A percentile compares a stretch with the other conserved stretches of the same genome.
Conservation (phyloP, 2,329 filamentous ascomycete species). For the Xylariaceae sp. region DNA sequence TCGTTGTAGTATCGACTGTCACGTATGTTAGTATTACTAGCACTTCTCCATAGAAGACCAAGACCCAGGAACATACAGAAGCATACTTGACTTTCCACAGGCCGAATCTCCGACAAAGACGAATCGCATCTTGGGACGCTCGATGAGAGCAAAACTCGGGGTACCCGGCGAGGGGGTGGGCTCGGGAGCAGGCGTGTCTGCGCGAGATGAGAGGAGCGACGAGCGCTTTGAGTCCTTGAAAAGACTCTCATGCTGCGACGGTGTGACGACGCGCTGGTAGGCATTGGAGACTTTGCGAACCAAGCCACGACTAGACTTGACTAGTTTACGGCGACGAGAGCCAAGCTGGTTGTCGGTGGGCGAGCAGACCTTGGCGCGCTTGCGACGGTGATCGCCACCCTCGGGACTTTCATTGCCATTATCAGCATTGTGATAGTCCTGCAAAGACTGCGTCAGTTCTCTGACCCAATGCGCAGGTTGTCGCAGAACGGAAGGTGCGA, state of each 20-base stretch:
- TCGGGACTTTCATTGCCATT: conserved; percentile 7
- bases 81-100: conserved; percentile 31
- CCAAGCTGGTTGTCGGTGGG: conserved; percentile 1
- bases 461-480: no score
- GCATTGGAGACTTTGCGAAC: conserved; percentile 22
- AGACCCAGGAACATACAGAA: conserved; percentile 23
- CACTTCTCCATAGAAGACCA: neutral
- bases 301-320: conserved; percentile 14
- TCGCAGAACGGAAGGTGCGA: neutral
- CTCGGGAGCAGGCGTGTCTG: conserved; percentile 6
- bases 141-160: conserved; percentile 10
- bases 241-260: neutral
- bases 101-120: conserved; percentile 30
- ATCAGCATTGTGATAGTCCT: conserved; percentile 13
- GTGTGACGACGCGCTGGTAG: conserved; percentile 17
- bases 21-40: conserved; percentile 1
- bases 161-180: conserved; percentile 17
- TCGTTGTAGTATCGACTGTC: conserved; percentile 29
- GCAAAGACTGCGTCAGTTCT: neutral
- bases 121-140: conserved; percentile 29
- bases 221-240: neutral
- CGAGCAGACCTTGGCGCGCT: conserved; percentile 20
- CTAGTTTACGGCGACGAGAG: conserved; percentile 14
- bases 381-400: conserved; percentile 20
- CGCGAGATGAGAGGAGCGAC: neutral